These are phyloP conservation scores for Penicillium riverlandense DNA, from an alignment of 495 filamentous ascomycete genomes.

Conservation along the genomic window DNA sequence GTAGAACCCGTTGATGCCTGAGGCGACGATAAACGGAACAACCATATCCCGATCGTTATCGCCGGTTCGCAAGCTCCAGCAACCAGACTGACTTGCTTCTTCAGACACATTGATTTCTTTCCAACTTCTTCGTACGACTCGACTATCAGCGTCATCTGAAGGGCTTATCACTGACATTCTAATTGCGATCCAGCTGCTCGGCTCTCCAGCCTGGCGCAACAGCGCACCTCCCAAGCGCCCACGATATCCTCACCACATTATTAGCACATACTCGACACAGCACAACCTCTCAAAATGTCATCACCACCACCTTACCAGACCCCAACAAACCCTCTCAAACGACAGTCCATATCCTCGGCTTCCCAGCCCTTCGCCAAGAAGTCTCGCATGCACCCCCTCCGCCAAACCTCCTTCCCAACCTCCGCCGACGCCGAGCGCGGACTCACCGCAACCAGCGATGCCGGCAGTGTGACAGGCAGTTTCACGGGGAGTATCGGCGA, in stretches of 20 bases:
- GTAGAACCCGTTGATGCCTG: too few relatives aligned
- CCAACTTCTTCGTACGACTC: too few relatives aligned
- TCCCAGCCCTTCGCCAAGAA: slow-evolving; percentile 28
- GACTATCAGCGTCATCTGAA: too few relatives aligned
- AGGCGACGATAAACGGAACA: too few relatives aligned
- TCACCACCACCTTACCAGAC: slow-evolving; percentile 34
- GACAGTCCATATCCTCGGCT: slow-evolving; percentile 33
- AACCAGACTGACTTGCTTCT: too few relatives aligned
- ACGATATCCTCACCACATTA: too few relatives aligned
- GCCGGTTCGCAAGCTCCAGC: too few relatives aligned
- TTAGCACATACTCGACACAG: too few relatives aligned
- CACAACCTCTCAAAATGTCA: slow-evolving; percentile 26
- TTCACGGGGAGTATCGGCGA: slow-evolving; percentile 46
- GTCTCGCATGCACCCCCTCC: slow-evolving; percentile 61
- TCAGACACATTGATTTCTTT: too few relatives aligned
- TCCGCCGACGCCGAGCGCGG: slow-evolving; percentile 47
- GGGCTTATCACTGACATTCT: not conserved
- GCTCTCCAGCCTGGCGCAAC: not conserved
- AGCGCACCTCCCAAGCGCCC: not conserved
- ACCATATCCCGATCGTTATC: too few relatives aligned
- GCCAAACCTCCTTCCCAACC: slow-evolving; percentile 83
- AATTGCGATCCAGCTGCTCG: not conserved
- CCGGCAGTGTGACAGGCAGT: slow-evolving; percentile 62
- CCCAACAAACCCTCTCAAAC: slow-evolving; percentile 34
- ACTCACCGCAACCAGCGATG: slow-evolving; percentile 59